Conservation (phyloP, 345 rosid genomes). For the Eucalyptus erythrocorys region DNA sequence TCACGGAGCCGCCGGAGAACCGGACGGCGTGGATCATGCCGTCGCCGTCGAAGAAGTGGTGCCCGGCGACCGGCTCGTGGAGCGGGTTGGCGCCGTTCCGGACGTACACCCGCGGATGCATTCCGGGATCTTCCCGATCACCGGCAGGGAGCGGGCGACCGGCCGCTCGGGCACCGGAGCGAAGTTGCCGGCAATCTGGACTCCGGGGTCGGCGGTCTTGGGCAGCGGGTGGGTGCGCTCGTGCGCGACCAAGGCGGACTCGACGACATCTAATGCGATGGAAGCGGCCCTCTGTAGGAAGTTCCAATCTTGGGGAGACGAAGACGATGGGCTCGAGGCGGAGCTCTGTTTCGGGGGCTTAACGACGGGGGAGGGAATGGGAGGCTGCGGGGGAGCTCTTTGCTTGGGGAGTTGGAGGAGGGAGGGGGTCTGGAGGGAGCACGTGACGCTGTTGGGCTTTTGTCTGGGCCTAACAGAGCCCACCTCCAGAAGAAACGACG, state of each 20-base stretch:
- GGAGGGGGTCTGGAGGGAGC: slow-evolving; percentile 42
- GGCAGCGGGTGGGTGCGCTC: slow-evolving; percentile 63
- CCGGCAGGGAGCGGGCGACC: slow-evolving; percentile 33
- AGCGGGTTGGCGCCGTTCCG: slow-evolving; percentile 97
- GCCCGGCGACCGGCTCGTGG: slow-evolving; percentile 77
- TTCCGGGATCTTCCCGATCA: slow-evolving; percentile 58
- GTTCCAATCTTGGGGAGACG: slow-evolving; percentile 26
- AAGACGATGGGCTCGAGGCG: background rate
- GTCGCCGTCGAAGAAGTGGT: slow-evolving; percentile 92
- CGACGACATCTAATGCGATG: slow-evolving; percentile 50
- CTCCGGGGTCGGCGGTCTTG: slow-evolving; percentile 71
- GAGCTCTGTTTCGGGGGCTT: background rate
- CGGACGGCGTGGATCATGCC: slow-evolving; percentile 91
- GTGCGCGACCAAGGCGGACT: slow-evolving; percentile 42
- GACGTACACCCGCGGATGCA: slow-evolving; percentile 78
- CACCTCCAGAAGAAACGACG: background rate
- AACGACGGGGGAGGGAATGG: background rate
- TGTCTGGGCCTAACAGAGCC: background rate
- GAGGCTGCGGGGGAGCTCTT: slow-evolving; percentile 9
- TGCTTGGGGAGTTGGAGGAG: slow-evolving; percentile 45
- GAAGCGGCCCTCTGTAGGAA: slow-evolving; percentile 60
- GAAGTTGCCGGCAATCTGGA: slow-evolving; percentile 83
- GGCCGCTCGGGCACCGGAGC: slow-evolving; percentile 80
- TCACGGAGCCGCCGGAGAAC: slow-evolving; percentile 40
- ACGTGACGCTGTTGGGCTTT: slow-evolving; percentile 1